phyloP scores from a whole-genome alignment of 371 early-diverging fungal species.

The Rhizopus microsporus region DNA sequence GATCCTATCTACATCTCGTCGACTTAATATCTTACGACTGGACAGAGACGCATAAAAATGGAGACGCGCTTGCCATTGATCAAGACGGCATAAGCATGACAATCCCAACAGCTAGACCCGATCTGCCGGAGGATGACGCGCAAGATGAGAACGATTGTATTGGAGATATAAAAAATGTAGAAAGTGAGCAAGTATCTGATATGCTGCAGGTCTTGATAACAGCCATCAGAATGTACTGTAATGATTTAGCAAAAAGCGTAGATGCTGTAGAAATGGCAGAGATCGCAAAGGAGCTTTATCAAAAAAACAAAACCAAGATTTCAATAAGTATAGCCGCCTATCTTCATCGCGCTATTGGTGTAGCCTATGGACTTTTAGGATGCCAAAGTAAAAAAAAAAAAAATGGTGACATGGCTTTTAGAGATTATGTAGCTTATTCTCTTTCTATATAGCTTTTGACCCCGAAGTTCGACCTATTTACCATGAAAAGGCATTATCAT shows the following conservation, averaged over 20 bases:
- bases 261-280: constrained; percentile 57
- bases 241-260: constrained; percentile 41
- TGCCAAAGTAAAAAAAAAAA: constrained; percentile 49
- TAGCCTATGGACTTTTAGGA: constrained; percentile 65
- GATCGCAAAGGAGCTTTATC: constrained; percentile 34
- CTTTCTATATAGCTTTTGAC: constrained; percentile 51
- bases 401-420: neutral
- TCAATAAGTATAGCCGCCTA: constrained; percentile 26
- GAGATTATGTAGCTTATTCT: neutral
- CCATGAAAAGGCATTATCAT: constrained; percentile 66
- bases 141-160: constrained; percentile 13
- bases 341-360: constrained; percentile 61
- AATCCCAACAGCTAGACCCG: constrained; percentile 15
- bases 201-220: constrained; percentile 46
- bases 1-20: constrained; percentile 62
- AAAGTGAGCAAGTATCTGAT: constrained; percentile 33
- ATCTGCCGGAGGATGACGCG: constrained; percentile 10
- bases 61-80: constrained; percentile 35
- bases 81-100: constrained; percentile 25
- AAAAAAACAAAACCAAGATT: constrained; percentile 14
- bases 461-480: constrained; percentile 66
- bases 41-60: constrained; percentile 29
- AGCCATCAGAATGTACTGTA: constrained; percentile 52
- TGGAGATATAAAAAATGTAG: constrained; percentile 29
- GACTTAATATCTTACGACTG: constrained; percentile 41